Evolutionary conservation across 148 eudicot genomes (phyloP), one percentile per base, ranked within the genome.

Genomic region (Chenopodium suecicum): DNA sequence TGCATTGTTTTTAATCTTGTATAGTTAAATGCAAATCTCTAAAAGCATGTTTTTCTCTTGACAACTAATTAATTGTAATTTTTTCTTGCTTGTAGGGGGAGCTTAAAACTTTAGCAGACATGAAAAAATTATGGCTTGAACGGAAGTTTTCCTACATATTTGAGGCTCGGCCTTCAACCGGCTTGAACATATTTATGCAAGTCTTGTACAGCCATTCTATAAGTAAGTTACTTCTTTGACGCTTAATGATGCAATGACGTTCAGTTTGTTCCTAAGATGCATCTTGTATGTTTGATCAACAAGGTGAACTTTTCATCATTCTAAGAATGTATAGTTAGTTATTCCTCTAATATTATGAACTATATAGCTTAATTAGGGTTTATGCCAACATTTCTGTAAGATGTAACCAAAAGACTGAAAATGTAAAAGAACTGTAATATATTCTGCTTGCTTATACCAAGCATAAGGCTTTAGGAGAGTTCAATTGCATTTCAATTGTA

Each of bases 61-160:
- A 64, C 31, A 32, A 66, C 70, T 63, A 52, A 48, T 58, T 63
- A 52, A 48, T 50, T 58, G 34, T 29, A 37, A 20, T 48, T 68
- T 80, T 69, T 44, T 62, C 73, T 64, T 6, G 63, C 31, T 69
- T 82, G 69, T 74, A 92, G 93, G 88, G 80, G 58, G 87, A 83
- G 76, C 83, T 85, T 22, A 87, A 81, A 60, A 82, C 85, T 12
- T 83, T 92, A 79, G 84, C 84, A 29, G 92, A 90, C 81, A 88
- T 92, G 92, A 94, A 91, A 88, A 88, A 77, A 70, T 62, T 92
- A 25, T 94, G 98, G 98, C 90, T 87, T 85, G 83, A 85, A 27
- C 90, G 87, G 68, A 91, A 91, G 83, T 91, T 94, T 83, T 88
- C 98, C 67, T 92, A 83, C 82, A 89, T 94, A 74, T 94, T 90